A percentile compares a stretch with the other conserved stretches of the same genome.
Evolutionary conservation across 1,284 basidiomycete species (phyloP).

Genomic region (Apiotrichum montevideense): DNA sequence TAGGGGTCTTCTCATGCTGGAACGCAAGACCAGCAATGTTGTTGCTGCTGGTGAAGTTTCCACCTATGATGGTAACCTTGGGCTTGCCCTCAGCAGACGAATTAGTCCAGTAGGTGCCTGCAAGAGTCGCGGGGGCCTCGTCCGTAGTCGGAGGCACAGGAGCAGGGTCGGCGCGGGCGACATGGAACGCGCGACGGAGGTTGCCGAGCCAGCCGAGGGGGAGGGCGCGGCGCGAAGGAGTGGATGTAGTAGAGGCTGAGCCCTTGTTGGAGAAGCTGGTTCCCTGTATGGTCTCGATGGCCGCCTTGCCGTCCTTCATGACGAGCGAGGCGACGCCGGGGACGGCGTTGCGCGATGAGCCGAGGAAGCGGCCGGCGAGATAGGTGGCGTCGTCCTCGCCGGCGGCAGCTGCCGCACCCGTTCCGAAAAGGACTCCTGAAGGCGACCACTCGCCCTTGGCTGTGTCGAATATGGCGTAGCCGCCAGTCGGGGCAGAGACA

Average conservation of each 20-base stretch:
- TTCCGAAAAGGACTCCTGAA: constrained; percentile 65
- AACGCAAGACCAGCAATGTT: constrained; percentile 59
- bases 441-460: constrained; percentile 61
- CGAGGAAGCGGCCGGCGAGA: constrained; percentile 48
- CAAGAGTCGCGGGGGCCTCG: constrained; percentile 70
- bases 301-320: constrained; percentile 29
- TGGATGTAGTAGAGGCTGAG: constrained; percentile 11
- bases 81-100: constrained; percentile 56
- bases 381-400: constrained; percentile 44
- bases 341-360: constrained; percentile 42
- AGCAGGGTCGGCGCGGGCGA: constrained; percentile 52
- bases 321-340: constrained; percentile 48
- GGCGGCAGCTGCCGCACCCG: constrained; percentile 60
- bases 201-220: constrained; percentile 21
- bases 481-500: constrained; percentile 52
- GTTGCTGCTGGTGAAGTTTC: constrained; percentile 66
- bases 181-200: constrained; percentile 28
- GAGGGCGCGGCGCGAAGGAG: neutral
- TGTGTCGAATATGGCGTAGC: constrained; percentile 75
- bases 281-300: constrained; percentile 28
- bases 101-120: constrained; percentile 87
- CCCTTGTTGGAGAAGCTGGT: constrained; percentile 29
- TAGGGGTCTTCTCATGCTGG: constrained; percentile 58
- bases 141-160: constrained; percentile 51
- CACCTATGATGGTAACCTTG: constrained; percentile 68